Evolutionary conservation across 2,329 filamentous ascomycete genomes (phyloP).

Genomic region (Exophiala calicioides): DNA sequence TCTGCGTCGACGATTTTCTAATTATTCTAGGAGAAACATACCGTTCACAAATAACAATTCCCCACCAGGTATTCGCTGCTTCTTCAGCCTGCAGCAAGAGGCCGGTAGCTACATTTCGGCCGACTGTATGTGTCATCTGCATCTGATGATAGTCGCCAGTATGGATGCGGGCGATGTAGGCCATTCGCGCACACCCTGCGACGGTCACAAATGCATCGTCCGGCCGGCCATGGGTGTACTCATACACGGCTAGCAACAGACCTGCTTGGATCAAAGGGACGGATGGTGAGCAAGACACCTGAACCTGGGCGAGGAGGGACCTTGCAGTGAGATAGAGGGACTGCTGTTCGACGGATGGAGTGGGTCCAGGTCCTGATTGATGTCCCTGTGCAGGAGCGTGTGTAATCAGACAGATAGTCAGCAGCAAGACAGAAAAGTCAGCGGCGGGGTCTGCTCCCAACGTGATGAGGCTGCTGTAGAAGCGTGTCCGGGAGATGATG

Average conservation of each 20-base stretch:
- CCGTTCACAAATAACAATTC: no score
- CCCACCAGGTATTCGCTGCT: no score
- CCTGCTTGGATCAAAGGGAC: constrained; percentile 35
- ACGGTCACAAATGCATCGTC: constrained; percentile 33
- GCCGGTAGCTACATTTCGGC: no score
- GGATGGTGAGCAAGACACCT: constrained; percentile 27
- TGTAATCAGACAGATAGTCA: constrained; percentile 33
- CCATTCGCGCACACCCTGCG: constrained; percentile 33
- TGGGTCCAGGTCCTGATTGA: constrained; percentile 5
- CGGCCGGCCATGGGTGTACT: constrained; percentile 31
- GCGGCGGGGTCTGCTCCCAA: constrained; percentile 22
- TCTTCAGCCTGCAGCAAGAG: no score
- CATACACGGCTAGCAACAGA: constrained; percentile 34
- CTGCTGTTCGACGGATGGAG: no score
- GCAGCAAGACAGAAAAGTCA: constrained; percentile 33
- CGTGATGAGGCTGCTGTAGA: constrained; percentile 32
- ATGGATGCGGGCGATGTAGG: constrained; percentile 30
- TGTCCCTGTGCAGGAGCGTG: constrained; percentile 1
- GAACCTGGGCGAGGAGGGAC: constrained; percentile 32
- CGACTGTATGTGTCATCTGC: no score
- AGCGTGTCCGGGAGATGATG: constrained; percentile 34
- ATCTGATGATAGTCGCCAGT: no score
- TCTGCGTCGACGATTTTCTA: no score
- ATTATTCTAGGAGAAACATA: no score
- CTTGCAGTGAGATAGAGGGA: constrained; percentile 32